phyloP scores from a whole-genome alignment of 2,329 filamentous ascomycete species.

The Neospermospora avenae region DNA sequence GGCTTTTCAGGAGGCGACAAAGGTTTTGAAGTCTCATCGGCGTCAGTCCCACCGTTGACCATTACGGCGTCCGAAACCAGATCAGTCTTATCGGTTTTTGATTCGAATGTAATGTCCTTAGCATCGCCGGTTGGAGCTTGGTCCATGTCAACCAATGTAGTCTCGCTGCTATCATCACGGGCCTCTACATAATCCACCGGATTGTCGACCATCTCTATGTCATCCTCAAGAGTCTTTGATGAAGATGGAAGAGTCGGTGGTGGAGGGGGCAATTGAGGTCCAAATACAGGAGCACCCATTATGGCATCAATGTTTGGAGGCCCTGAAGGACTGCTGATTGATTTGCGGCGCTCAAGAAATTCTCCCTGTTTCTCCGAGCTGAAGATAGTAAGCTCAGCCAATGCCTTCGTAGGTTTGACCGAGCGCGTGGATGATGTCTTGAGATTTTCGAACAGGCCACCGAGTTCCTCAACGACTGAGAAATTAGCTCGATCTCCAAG shows the following conservation, averaged over 20 bases:
- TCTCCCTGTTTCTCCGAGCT: conserved; percentile 52
- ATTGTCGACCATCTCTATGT: conserved; percentile 35
- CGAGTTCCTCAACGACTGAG: conserved; percentile 71
- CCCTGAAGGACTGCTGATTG: conserved; percentile 39
- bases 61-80: conserved; percentile 29
- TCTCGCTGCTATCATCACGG: conserved; percentile 38
- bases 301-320: conserved; percentile 28
- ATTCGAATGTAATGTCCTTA: neutral
- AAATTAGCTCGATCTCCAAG: conserved; percentile 11
- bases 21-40: conserved; percentile 3
- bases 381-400: conserved; percentile 77
- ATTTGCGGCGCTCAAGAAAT: conserved; percentile 42
- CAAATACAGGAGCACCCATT: conserved; percentile 27
- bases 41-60: conserved; percentile 36
- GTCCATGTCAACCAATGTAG: conserved; percentile 38
- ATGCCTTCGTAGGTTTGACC: conserved; percentile 69
- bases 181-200: conserved; percentile 22
- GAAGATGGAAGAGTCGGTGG: conserved; percentile 14
- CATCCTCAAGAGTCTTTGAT: conserved; percentile 22
- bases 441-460: conserved; percentile 66
- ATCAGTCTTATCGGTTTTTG: neutral
- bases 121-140: neutral
- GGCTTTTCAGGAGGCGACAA: conserved; percentile 30
- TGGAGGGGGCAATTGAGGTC: conserved; percentile 29
- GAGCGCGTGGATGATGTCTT: conserved; percentile 58